These are phyloP conservation scores for Sporothrix curviconia DNA, from an alignment of 2,329 filamentous ascomycete genomes.

Conservation along the genomic window DNA sequence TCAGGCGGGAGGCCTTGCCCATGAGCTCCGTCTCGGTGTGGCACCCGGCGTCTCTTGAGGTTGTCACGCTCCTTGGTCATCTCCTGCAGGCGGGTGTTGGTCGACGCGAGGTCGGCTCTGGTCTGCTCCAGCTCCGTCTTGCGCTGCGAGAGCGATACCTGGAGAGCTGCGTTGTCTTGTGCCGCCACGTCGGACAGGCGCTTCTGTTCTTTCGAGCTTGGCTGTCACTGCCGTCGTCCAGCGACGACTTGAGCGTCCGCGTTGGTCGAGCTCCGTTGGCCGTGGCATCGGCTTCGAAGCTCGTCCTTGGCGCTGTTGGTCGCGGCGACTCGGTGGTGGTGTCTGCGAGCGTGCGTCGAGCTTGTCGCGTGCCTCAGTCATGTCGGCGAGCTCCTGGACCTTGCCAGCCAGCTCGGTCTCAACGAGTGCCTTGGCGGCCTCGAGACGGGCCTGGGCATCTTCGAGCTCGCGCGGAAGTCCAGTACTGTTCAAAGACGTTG, in stretches of 20 bases:
- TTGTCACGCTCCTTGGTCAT: slow-evolving; percentile 13
- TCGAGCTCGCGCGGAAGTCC: slow-evolving; percentile 29
- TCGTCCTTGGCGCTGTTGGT: background rate
- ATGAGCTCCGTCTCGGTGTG: slow-evolving; percentile 22
- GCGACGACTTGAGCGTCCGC: background rate
- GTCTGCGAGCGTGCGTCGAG: slow-evolving; percentile 20
- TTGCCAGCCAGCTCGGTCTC: slow-evolving; percentile 22
- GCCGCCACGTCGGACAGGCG: slow-evolving; percentile 10
- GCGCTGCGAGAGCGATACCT: slow-evolving; percentile 19
- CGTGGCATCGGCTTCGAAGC: slow-evolving; percentile 15
- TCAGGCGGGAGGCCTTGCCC: slow-evolving; percentile 21
- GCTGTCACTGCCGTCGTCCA: slow-evolving; percentile 9
- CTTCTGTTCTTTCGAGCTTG: slow-evolving; percentile 15
- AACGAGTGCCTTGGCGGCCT: slow-evolving; percentile 24
- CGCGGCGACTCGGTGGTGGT: slow-evolving; percentile 21
- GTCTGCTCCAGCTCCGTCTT: slow-evolving; percentile 22
- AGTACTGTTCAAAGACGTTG: slow-evolving; percentile 30
- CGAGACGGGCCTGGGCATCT: slow-evolving; percentile 22
- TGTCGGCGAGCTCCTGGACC: slow-evolving; percentile 21
- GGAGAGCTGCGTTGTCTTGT: slow-evolving; percentile 21
- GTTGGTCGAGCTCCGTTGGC: slow-evolving; percentile 18
- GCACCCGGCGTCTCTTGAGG: slow-evolving; percentile 19
- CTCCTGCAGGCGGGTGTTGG: slow-evolving; percentile 24
- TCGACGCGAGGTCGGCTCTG: slow-evolving; percentile 20
- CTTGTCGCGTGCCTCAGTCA: slow-evolving; percentile 14